Evolutionary conservation across 2,329 filamentous ascomycete species (phyloP).

Genomic region (Pseudovirgaria hyperparasitica): DNA sequence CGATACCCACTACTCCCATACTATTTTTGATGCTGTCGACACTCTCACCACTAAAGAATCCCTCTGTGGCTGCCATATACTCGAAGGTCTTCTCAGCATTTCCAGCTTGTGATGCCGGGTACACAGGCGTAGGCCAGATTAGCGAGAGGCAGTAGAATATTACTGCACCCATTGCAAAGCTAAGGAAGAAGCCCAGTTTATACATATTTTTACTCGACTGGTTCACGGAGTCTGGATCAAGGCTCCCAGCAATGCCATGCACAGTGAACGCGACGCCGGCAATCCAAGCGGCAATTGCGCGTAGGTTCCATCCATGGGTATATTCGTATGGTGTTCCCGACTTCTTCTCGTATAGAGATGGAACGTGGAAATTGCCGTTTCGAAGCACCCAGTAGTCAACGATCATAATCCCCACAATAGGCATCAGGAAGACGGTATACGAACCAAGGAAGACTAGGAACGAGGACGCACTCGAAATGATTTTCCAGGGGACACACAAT

Average conservation of each 20-base stretch:
- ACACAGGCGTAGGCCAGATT: no score
- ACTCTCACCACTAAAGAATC: constrained; percentile 19
- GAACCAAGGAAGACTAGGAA: constrained; percentile 16
- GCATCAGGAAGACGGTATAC: constrained; percentile 15
- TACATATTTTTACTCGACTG: constrained; percentile 22
- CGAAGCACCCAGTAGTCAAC: constrained; percentile 14
- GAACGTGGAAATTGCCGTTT: constrained; percentile 9
- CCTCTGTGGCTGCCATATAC: constrained; percentile 14
- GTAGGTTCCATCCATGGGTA: constrained; percentile 4
- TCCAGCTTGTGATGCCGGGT: no score
- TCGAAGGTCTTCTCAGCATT: no score
- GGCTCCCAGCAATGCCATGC: no score
- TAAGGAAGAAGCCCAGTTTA: constrained; percentile 22
- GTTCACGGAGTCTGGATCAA: constrained; percentile 19
- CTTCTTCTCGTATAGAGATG: constrained; percentile 10
- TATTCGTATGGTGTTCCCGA: constrained; percentile 5
- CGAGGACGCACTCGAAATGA: constrained; percentile 11
- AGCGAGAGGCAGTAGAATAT: constrained; percentile 16
- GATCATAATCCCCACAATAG: constrained; percentile 10
- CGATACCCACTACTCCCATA: no score
- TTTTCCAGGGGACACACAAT: constrained; percentile 24
- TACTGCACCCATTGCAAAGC: constrained; percentile 16
- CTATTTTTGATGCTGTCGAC: no score
- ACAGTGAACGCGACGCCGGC: constrained; percentile 3
- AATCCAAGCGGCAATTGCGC: no score